phyloP scores from a whole-genome alignment of 140 eudicot genomes.

The Senecio squalidus region DNA sequence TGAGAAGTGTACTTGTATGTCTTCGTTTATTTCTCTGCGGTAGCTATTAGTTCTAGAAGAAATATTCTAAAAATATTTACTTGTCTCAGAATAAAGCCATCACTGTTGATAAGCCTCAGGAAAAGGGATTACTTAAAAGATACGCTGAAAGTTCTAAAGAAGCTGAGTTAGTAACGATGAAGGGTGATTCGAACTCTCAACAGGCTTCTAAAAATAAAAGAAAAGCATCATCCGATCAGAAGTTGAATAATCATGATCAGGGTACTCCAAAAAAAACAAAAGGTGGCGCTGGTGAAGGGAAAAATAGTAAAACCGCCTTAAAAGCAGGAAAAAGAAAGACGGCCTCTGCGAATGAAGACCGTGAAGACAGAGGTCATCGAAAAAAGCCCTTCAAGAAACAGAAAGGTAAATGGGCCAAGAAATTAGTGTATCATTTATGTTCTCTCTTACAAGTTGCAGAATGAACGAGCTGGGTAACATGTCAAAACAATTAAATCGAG shows the following conservation, averaged over 20 bases:
- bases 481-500: neutral
- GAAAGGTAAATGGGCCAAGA: conserved; percentile 19
- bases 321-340: conserved; percentile 36
- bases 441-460: neutral
- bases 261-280: conserved; percentile 25
- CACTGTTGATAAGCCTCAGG: conserved; percentile 24
- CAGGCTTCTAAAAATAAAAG: conserved; percentile 25
- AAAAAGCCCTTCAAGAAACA: conserved; percentile 35
- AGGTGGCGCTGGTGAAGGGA: conserved; percentile 21
- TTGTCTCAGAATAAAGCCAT: conserved; percentile 22
- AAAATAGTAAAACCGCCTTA: conserved; percentile 18
- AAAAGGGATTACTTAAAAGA: conserved; percentile 24
- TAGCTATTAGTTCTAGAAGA: neutral
- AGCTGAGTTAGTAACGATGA: conserved; percentile 10
- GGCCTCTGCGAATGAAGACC: conserved; percentile 17
- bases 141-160: conserved; percentile 25
- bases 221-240: conserved; percentile 20
- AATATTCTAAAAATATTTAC: neutral
- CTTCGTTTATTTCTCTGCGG: neutral
- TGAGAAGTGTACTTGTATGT: conserved; percentile 1
- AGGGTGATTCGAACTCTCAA: conserved; percentile 19
- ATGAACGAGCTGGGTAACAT: neutral
- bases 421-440: neutral
- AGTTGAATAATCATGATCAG: conserved; percentile 19
- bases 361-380: conserved; percentile 21